Evolutionary conservation across 2,329 filamentous ascomycete species (phyloP), one percentile per base, ranked within the genome.

Genomic region (Bipolaris oryzae): DNA sequence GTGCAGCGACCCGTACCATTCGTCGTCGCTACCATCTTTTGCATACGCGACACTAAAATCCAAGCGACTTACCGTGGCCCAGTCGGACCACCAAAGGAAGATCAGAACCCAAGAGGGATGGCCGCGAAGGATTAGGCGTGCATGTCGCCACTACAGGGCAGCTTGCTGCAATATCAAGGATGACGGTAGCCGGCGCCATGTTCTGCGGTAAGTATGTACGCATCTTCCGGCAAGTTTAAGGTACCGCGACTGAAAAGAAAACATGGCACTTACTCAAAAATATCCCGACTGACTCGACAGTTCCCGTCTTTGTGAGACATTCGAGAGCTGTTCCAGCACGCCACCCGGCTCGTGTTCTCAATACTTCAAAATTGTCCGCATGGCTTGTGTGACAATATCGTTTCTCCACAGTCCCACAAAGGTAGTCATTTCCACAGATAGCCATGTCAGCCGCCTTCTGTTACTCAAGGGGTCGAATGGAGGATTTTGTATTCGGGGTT

Each of bases 321-420:
- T 41, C 35, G 31, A 34, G 18, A 42, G 28, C 28, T 15, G 47
- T 31, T 42, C 23, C 33, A 34, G 38, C 35, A 20, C 20, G 39
- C 25, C 21, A 16, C 28, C 13, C 28, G 20, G 48, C 25, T 15
- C 13, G 39, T 34, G 47, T 35, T 28, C 4, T 25, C 21, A 13
- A 33, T n/a, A 42, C 33, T 28, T 34, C n/a, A 15, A 50, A 25
- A 39, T 18, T 55, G 33, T 20, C 41, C 23, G 25, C 9, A 35
- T 53, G 34, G 41, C 34, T 43, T 44, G 54, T 49, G 23, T 33
- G 20, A 49, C 54, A 20, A 16, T 15, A 9, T 31, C 44, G 50
- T 53, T 53, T 57, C 54, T 57, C 54, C 54, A 57, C 49, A 28
- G 54, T 57, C 42, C 34, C 50, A 57, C 50, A 31, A 38, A 43